These are phyloP conservation scores for Nemania sp. DNA, from an alignment of 2,329 filamentous ascomycete species.

Conservation along the genomic window DNA sequence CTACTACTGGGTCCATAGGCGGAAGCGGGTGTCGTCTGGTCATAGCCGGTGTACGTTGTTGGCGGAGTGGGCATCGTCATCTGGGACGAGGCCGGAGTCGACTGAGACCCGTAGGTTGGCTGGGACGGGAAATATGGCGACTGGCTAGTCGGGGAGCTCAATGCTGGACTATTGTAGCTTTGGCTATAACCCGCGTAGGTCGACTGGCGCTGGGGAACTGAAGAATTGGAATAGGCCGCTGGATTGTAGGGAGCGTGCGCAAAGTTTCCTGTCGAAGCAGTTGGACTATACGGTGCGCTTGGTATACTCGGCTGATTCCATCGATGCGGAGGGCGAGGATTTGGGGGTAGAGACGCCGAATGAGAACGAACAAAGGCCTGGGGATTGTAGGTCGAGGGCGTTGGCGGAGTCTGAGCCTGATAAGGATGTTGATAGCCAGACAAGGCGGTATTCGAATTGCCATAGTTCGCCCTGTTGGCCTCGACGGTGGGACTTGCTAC, in stretches of 20 bases:
- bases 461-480: slow-evolving; percentile 54
- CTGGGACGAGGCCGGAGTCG: slow-evolving; percentile 47
- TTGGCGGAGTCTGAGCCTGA: slow-evolving; percentile 60
- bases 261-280: slow-evolving; percentile 56
- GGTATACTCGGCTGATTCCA: slow-evolving; percentile 51
- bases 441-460: slow-evolving; percentile 60
- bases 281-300: slow-evolving; percentile 52
- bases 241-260: slow-evolving; percentile 69
- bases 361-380: slow-evolving; percentile 70
- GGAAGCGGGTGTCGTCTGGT: slow-evolving; percentile 56
- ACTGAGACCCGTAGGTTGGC: slow-evolving; percentile 43
- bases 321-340: slow-evolving; percentile 56
- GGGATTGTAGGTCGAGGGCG: slow-evolving; percentile 75
- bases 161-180: slow-evolving; percentile 55
- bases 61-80: slow-evolving; percentile 50
- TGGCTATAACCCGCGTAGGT: slow-evolving; percentile 64
- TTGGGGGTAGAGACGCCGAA: slow-evolving; percentile 64
- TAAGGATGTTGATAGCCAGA: slow-evolving; percentile 66
- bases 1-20: slow-evolving; percentile 48
- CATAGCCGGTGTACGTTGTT: slow-evolving; percentile 54
- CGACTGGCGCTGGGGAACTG: slow-evolving; percentile 63
- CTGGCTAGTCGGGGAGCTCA: slow-evolving; percentile 47
- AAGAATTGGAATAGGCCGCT: slow-evolving; percentile 65
- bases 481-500: slow-evolving; percentile 57
- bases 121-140: slow-evolving; percentile 50